These are phyloP conservation scores for Fusarium veterinarium DNA, from an alignment of 2,329 filamentous ascomycete genomes.

Conservation along the genomic window DNA sequence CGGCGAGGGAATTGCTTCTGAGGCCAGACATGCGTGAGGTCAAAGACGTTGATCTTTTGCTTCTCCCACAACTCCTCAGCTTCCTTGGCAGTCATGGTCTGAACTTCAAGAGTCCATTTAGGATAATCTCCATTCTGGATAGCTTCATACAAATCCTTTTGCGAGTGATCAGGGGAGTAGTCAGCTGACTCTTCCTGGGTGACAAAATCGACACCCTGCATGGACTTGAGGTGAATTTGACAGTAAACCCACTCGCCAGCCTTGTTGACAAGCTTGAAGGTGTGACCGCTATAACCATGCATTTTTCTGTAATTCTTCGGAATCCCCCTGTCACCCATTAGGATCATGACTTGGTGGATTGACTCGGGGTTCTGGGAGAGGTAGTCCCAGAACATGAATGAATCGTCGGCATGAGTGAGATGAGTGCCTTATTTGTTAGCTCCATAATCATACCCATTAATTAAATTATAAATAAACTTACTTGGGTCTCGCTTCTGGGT, in stretches of 20 bases:
- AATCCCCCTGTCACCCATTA: conserved; percentile 68
- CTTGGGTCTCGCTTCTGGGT: conserved; percentile 78
- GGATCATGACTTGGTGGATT: conserved; percentile 68
- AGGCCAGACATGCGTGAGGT: conserved; percentile 70
- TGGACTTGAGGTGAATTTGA: conserved; percentile 27
- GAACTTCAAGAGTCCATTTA: conserved; percentile 66
- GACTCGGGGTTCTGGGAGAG: conserved; percentile 68
- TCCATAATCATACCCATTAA: no score
- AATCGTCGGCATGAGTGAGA: conserved; percentile 55
- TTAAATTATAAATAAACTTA: no score
- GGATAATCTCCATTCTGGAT: conserved; percentile 55
- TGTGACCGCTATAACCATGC: conserved; percentile 22
- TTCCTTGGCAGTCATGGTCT: conserved; percentile 48
- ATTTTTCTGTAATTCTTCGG: conserved; percentile 61
- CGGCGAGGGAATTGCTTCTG: conserved; percentile 27
- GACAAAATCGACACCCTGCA: conserved; percentile 30
- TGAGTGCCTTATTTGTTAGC: conserved; percentile 59
- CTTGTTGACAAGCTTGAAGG: conserved; percentile 11
- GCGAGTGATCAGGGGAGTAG: conserved; percentile 11
- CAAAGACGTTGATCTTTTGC: conserved; percentile 63
- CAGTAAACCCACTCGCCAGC: conserved; percentile 20
- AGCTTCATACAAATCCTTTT: conserved; percentile 35
- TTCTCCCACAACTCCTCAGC: conserved; percentile 40
- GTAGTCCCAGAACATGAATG: conserved; percentile 56
- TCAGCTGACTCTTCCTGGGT: conserved; percentile 21